Conservation (phyloP, 2,329 filamentous ascomycete species). For the Botryosphaeria dothidea region DNA sequence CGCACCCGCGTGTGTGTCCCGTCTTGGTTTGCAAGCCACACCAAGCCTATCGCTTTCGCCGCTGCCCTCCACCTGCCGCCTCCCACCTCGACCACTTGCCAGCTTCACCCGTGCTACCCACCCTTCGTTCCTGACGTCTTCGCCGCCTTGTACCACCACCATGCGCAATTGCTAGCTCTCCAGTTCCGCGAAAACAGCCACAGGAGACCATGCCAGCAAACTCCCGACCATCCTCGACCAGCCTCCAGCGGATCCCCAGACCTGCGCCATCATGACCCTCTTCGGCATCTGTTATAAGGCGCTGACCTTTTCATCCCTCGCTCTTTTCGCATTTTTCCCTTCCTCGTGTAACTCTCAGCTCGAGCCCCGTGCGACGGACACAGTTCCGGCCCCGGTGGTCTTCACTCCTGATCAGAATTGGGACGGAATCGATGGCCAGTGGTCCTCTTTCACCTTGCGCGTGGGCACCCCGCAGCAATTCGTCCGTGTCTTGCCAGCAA, state of each 20-base stretch:
- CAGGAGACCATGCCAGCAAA: slow-evolving; percentile 1
- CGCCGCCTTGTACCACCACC: neutral
- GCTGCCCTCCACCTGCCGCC: neutral
- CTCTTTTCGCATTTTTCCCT: neutral
- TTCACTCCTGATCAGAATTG: slow-evolving; percentile 39
- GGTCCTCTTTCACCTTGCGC: neutral
- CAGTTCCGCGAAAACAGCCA: neutral
- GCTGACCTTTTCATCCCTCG: neutral
- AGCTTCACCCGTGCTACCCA: neutral
- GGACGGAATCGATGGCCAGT: neutral
- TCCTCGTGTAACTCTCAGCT: neutral
- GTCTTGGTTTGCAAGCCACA: neutral
- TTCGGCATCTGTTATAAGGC: neutral
- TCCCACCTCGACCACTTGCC: neutral
- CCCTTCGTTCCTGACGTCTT: neutral
- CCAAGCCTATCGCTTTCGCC: neutral
- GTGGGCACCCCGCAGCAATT: neutral
- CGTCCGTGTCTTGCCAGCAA: neutral
- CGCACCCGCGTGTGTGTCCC: neutral
- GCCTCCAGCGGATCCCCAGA: neutral
- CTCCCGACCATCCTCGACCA: neutral
- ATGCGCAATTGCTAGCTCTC: neutral
- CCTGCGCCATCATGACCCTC: slow-evolving; percentile 5
- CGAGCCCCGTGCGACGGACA: neutral
- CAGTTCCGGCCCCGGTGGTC: slow-evolving; percentile 27